A percentile compares a stretch with the other conserved stretches of the same genome.
phyloP scores from a whole-genome alignment of 106 monocot genomes.

The Chionographis japonica region DNA sequence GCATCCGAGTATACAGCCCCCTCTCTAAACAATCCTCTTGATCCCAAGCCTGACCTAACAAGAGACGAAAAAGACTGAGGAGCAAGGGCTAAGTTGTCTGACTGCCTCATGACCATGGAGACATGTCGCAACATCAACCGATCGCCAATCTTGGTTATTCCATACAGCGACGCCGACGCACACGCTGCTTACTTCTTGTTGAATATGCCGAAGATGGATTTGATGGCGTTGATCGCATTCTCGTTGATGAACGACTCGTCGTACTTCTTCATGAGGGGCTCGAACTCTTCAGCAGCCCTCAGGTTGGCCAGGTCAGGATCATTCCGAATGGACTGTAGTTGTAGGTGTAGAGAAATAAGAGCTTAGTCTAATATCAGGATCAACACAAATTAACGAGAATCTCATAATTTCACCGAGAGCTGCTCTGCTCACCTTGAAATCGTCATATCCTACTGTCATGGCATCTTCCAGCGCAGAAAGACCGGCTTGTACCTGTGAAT shows the following conservation, averaged over 20 bases:
- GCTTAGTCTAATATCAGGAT: neutral
- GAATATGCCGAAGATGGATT: constrained; percentile 87
- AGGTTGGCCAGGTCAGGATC: constrained; percentile 84
- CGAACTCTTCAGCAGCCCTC: constrained; percentile 75
- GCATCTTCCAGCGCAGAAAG: constrained; percentile 91
- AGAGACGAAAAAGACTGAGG: no score
- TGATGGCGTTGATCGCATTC: constrained; percentile 89
- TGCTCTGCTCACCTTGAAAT: constrained; percentile 56
- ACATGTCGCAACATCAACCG: no score
- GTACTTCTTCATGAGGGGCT: constrained; percentile 73
- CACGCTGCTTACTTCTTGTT: constrained; percentile 46
- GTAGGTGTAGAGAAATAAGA: neutral
- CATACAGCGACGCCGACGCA: neutral
- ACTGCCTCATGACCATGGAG: neutral
- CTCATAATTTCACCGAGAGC: neutral
- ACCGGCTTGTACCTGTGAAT: constrained; percentile 75
- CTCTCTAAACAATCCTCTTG: no score
- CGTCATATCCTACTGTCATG: constrained; percentile 78
- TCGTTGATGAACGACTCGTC: constrained; percentile 99
- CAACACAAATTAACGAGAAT: neutral
- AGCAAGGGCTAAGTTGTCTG: no score
- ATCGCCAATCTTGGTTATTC: no score
- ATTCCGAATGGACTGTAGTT: constrained; percentile 62
- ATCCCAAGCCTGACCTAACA: no score
- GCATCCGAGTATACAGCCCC: no score